phyloP scores from a whole-genome alignment of 495 filamentous ascomycete genomes.

The Glonium stellatum region DNA sequence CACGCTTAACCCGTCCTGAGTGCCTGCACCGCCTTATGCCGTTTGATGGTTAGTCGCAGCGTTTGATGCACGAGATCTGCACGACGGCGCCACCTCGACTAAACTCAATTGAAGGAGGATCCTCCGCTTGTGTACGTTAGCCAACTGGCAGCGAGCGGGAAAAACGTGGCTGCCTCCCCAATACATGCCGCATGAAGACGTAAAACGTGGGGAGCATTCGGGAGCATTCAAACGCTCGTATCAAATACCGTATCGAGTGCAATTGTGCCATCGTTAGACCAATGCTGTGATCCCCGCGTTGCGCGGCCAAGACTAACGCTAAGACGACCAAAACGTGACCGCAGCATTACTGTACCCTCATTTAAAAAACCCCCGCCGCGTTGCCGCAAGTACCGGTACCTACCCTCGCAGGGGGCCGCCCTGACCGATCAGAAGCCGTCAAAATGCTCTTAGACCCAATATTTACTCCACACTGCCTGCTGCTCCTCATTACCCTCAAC shows the following conservation, averaged over 20 bases:
- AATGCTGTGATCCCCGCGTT: background rate
- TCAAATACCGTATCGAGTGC: background rate
- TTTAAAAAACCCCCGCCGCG: background rate
- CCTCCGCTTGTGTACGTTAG: background rate
- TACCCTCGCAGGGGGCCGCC: background rate
- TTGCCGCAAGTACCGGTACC: background rate
- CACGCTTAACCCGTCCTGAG: constrained; percentile 3
- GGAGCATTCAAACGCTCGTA: background rate
- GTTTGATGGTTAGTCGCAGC: background rate
- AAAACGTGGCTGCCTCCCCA: background rate
- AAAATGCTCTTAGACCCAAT: constrained; percentile 53
- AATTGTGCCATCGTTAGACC: background rate
- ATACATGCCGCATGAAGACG: background rate
- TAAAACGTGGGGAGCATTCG: background rate
- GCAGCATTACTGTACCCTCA: background rate
- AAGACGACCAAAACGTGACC: background rate
- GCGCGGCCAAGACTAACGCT: too few species aligned
- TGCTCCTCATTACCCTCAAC: constrained; percentile 54
- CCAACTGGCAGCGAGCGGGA: background rate
- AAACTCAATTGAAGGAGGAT: background rate
- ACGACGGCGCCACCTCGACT: background rate
- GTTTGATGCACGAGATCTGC: constrained; percentile 1
- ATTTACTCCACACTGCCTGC: constrained; percentile 56
- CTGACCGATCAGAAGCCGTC: background rate
- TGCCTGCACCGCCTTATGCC: background rate